A percentile compares a stretch with the other conserved stretches of the same genome.
These are phyloP conservation scores for Rhizopogon vesiculosus DNA, from an alignment of 768 basidiomycete species.

Conservation along the genomic window DNA sequence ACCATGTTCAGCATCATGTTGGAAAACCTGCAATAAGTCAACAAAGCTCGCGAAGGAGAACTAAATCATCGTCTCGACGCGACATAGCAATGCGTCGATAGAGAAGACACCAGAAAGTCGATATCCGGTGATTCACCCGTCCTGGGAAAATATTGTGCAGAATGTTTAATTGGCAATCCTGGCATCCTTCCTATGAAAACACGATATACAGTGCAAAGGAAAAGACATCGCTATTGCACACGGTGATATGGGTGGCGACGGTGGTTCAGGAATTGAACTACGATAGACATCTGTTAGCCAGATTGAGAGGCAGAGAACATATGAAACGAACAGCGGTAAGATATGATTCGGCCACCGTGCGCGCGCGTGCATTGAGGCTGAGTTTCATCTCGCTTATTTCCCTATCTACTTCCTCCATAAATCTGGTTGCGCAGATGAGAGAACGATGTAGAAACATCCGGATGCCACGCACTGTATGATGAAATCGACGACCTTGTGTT, in stretches of 20 bases:
- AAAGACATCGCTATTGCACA: background rate
- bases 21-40: background rate
- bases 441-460: background rate
- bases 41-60: background rate
- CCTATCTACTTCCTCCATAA: constrained; percentile 99
- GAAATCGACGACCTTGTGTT: constrained; percentile 99
- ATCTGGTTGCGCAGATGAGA: constrained; percentile 39
- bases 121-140: background rate
- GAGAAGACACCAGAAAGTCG: background rate
- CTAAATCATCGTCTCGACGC: background rate
- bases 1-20: background rate
- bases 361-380: constrained; percentile 90
- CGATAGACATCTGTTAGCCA: background rate
- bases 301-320: background rate
- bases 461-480: constrained; percentile 81
- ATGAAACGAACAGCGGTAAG: constrained; percentile 70
- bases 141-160: background rate
- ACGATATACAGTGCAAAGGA: background rate
- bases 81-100: background rate
- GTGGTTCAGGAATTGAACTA: constrained; percentile 22
- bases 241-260: background rate
- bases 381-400: constrained; percentile 99
- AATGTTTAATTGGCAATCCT: background rate
- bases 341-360: constrained; percentile 97
- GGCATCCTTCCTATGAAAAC: background rate